Percentiles rank a stretch among this genome's conserved stretches.
Evolutionary conservation across 306 rosid genomes (phyloP).

Genomic region (Psophocarpus tetragonolobus): DNA sequence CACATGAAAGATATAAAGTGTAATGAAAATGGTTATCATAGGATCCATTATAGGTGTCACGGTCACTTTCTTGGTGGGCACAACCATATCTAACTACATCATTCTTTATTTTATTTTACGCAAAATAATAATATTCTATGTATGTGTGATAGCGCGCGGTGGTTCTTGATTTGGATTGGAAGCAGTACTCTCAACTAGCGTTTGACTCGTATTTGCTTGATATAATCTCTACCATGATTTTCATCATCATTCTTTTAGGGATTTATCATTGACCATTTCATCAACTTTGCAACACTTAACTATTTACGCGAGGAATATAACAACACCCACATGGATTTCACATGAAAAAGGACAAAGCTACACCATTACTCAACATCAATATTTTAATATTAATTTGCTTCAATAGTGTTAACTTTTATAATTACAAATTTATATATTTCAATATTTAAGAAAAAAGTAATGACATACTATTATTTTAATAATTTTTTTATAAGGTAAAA

Average conservation of each 20-base stretch:
- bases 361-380: not conserved
- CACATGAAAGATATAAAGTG: conserved; percentile 51
- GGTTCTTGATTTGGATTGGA: not conserved
- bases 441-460: no score
- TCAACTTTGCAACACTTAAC: not conserved
- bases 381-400: not conserved
- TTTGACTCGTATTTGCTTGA: not conserved
- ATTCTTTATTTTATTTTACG: not conserved
- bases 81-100: not conserved
- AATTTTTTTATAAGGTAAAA: no score
- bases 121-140: not conserved
- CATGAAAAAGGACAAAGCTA: not conserved
- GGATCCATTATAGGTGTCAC: conserved; percentile 35
- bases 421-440: not conserved
- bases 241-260: conserved; percentile 12
- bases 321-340: conserved; percentile 3
- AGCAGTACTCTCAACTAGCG: conserved; percentile 8
- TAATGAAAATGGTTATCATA: conserved; percentile 37
- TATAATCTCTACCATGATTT: conserved; percentile 23
- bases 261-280: not conserved
- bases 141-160: not conserved
- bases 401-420: not conserved
- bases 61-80: conserved; percentile 24
- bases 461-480: no score
- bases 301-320: not conserved